Percentiles rank a stretch among this genome's conserved stretches.
phyloP scores from a whole-genome alignment of 129 eudicot species.

The Ambrosia artemisiifolia region DNA sequence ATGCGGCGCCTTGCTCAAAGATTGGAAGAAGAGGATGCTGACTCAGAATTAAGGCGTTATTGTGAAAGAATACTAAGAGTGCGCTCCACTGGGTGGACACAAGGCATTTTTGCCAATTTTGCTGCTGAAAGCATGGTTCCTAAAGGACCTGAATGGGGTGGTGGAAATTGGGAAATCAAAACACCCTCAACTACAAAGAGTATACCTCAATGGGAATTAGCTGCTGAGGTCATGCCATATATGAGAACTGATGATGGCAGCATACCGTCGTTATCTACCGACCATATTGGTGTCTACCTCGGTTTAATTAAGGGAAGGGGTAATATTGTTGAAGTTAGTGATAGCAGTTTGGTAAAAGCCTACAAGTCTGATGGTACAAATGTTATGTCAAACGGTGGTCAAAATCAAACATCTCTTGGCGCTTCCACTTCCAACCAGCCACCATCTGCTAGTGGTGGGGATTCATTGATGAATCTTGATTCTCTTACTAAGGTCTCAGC shows the following conservation, averaged over 20 bases:
- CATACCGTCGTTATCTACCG: conserved; percentile 83
- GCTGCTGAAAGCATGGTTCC: conserved; percentile 99
- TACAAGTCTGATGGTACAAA: conserved; percentile 48
- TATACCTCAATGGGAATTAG: conserved; percentile 94
- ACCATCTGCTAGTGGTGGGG: conserved; percentile 39
- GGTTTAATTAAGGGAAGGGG: conserved; percentile 94
- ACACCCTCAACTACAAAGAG: conserved; percentile 77
- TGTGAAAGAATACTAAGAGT: conserved; percentile 90
- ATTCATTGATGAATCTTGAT: conserved; percentile 74
- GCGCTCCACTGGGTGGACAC: conserved; percentile 98
- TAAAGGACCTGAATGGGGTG: conserved; percentile 99
- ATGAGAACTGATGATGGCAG: conserved; percentile 96
- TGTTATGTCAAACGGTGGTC: conserved; percentile 44
- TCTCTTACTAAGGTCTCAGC: conserved; percentile 55
- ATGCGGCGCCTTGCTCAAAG: conserved; percentile 97
- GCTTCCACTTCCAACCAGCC: conserved; percentile 40
- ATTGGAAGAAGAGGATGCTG: conserved; percentile 82
- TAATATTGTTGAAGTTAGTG: conserved; percentile 77
- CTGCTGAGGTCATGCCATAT: conserved; percentile 98
- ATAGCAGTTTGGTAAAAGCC: conserved; percentile 84
- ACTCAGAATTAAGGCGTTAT: conserved; percentile 80
- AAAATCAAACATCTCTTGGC: conserved; percentile 35
- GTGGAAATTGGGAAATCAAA: conserved; percentile 97
- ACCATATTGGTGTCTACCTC: conserved; percentile 90
- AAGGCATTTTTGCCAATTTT: conserved; percentile 95